Conservation (phyloP, 495 filamentous ascomycete genomes). For the Penicillium daleae region DNA sequence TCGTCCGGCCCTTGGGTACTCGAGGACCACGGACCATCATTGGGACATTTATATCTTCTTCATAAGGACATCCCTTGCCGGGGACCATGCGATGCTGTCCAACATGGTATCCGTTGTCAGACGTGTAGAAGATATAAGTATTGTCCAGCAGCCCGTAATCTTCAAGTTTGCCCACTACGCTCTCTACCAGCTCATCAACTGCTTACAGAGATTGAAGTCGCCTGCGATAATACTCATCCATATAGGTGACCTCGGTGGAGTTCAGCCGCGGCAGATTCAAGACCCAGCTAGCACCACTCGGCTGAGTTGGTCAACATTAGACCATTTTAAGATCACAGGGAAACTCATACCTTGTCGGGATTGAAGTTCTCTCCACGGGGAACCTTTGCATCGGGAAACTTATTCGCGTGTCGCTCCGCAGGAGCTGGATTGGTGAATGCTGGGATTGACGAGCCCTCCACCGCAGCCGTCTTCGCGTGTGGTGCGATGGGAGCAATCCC, state of each 20-base stretch:
- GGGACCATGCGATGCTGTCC: conserved; percentile 69
- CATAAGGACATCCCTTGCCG: conserved; percentile 69
- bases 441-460: conserved; percentile 9
- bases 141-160: conserved; percentile 59
- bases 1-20: conserved; percentile 45
- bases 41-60: conserved; percentile 70
- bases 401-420: conserved; percentile 33
- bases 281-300: conserved; percentile 52
- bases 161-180: conserved; percentile 53
- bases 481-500: conserved; percentile 67
- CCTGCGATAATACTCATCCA: conserved; percentile 65
- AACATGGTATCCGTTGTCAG: conserved; percentile 72
- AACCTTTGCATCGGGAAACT: conserved; percentile 34
- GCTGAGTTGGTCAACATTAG: not conserved
- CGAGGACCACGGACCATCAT: conserved; percentile 62
- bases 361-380: conserved; percentile 36
- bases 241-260: conserved; percentile 58
- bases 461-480: conserved; percentile 45
- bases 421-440: conserved; percentile 38
- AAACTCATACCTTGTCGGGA: not conserved
- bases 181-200: conserved; percentile 70
- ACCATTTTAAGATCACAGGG: not conserved
- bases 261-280: conserved; percentile 49
- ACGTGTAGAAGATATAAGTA: conserved; percentile 69
- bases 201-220: conserved; percentile 63